These are phyloP conservation scores for Paramecium tetraurelia DNA, from an alignment of 73 alveolate genomes.

Conservation along the genomic window DNA sequence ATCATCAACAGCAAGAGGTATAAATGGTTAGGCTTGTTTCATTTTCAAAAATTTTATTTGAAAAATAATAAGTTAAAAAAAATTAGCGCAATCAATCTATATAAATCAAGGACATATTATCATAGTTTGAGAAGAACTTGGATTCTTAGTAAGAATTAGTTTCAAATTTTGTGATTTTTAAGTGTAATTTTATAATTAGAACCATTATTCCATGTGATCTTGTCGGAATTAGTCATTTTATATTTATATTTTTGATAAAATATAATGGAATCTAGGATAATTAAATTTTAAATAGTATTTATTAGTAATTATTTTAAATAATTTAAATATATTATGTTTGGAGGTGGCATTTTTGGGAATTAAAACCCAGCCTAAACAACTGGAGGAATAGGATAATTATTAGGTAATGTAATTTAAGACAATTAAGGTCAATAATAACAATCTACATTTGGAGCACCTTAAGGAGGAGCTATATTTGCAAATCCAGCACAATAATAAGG, in stretches of 20 bases:
- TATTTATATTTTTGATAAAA: background rate
- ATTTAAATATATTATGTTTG: background rate
- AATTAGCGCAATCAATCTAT: background rate
- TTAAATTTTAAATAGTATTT: background rate
- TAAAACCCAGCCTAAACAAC: background rate
- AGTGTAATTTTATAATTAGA: background rate
- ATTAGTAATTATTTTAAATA: background rate
- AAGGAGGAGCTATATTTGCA: slow-evolving; percentile 24
- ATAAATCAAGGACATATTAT: too few species aligned
- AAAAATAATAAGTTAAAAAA: background rate
- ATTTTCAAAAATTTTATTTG: background rate
- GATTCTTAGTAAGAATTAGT: background rate
- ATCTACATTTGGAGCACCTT: slow-evolving; percentile 9
- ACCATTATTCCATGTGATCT: too few species aligned
- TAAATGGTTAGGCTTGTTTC: background rate
- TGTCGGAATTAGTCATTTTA: background rate
- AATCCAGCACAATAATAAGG: background rate
- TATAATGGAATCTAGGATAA: background rate
- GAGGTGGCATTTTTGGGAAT: slow-evolving; percentile 5
- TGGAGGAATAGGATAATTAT: slow-evolving; percentile 1
- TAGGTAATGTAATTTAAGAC: background rate
- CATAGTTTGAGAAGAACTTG: background rate
- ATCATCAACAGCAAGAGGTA: slow-evolving; percentile 12
- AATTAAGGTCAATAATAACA: background rate
- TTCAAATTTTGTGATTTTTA: too few species aligned